phyloP scores from a whole-genome alignment of 148 eudicot genomes.

The Fagopyrum esculentum region DNA sequence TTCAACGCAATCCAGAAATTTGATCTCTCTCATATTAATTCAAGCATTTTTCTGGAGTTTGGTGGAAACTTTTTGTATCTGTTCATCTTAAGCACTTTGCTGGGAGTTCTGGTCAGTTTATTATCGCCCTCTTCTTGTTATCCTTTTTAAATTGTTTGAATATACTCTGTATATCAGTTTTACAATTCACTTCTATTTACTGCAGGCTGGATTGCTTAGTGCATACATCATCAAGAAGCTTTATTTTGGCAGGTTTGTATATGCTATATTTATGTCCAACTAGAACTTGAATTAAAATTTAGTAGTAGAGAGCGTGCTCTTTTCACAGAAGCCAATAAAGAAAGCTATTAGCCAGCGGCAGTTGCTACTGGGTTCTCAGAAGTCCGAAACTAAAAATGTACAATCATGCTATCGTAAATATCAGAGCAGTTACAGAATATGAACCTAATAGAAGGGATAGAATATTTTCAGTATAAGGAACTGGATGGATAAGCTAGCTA shows the following conservation, averaged over 20 bases:
- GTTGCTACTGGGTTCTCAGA: background rate
- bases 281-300: background rate
- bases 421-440: no score
- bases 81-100: conserved; percentile 52
- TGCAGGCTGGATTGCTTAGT: conserved; percentile 67
- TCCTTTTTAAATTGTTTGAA: background rate
- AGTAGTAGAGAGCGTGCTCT: background rate
- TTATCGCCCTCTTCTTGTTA: background rate
- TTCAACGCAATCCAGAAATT: conserved; percentile 83
- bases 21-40: conserved; percentile 45
- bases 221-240: conserved; percentile 60
- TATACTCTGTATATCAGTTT: background rate
- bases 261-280: background rate
- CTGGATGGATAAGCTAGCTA: background rate
- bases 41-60: conserved; percentile 41
- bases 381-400: no score
- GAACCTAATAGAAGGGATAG: no score
- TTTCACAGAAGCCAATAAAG: background rate
- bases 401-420: no score
- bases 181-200: conserved; percentile 13
- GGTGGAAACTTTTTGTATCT: conserved; percentile 56
- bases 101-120: conserved; percentile 53
- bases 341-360: background rate
- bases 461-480: background rate
- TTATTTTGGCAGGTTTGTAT: conserved; percentile 63